Conservation (phyloP, 495 filamentous ascomycete species). For the Cercophora newfieldiana region DNA sequence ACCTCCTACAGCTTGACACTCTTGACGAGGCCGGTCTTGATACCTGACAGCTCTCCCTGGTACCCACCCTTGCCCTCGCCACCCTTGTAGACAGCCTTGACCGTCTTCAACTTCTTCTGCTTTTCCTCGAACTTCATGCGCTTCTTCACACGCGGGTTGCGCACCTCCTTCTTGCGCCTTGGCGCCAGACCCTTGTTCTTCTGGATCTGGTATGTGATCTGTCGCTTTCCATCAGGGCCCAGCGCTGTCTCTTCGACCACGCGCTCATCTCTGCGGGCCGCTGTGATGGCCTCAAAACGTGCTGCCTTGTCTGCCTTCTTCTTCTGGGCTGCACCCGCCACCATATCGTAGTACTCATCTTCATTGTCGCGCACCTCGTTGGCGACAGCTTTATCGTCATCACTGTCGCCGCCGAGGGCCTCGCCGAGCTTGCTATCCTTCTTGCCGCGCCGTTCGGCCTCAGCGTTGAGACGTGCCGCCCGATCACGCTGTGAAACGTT, state of each 20-base stretch:
- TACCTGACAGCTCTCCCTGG: conserved; percentile 89
- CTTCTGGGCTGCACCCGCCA: conserved; percentile 65
- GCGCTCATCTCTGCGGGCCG: conserved; percentile 48
- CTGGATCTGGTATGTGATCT: conserved; percentile 86
- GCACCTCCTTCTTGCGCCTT: conserved; percentile 83
- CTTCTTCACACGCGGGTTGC: conserved; percentile 98
- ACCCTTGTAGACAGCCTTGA: conserved; percentile 81
- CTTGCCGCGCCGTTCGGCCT: conserved; percentile 82
- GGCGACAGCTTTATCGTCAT: conserved; percentile 53
- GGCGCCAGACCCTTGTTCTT: conserved; percentile 96
- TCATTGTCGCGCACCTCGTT: conserved; percentile 54
- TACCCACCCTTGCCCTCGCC: conserved; percentile 87
- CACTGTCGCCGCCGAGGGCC: conserved; percentile 60
- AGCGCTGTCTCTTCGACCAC: conserved; percentile 64
- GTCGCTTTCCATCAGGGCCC: conserved; percentile 76
- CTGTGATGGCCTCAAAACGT: conserved; percentile 44
- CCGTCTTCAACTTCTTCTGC: conserved; percentile 88
- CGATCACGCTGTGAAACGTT: conserved; percentile 59
- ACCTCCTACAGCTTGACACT: conserved; percentile 74
- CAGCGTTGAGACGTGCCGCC: conserved; percentile 76
- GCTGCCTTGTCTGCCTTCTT: conserved; percentile 73
- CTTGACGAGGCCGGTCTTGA: conserved; percentile 90
- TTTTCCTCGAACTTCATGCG: conserved; percentile 88
- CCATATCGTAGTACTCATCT: conserved; percentile 86
- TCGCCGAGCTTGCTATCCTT: conserved; percentile 60